These are phyloP conservation scores for Botryobasidium botryosum DNA, from an alignment of 768 basidiomycete genomes.

Conservation along the genomic window DNA sequence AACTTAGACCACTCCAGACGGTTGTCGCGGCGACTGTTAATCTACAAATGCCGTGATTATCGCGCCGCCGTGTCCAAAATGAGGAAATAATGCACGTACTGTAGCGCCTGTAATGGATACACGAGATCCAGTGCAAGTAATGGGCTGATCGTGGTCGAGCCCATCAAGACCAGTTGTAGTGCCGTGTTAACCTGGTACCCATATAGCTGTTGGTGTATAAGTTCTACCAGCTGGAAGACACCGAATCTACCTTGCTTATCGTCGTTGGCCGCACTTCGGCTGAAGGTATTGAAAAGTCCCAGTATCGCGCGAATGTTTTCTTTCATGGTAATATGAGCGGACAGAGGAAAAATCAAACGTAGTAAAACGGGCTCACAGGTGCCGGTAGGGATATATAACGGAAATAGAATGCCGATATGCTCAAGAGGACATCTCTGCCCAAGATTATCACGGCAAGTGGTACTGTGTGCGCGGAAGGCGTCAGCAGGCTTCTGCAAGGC, in stretches of 20 bases:
- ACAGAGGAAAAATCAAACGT: background rate
- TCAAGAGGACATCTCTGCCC: slow-evolving; percentile 74
- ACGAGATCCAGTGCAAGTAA: slow-evolving; percentile 45
- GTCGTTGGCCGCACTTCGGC: slow-evolving; percentile 84
- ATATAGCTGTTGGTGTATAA: no score
- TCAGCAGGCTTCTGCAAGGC: background rate
- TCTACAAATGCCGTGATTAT: slow-evolving; percentile 25
- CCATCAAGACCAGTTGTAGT: slow-evolving; percentile 84
- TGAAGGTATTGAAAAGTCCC: slow-evolving; percentile 90
- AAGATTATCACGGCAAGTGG: slow-evolving; percentile 75
- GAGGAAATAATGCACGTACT: slow-evolving; percentile 35
- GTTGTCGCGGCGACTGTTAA: slow-evolving; percentile 82
- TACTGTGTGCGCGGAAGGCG: slow-evolving; percentile 28
- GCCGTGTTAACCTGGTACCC: slow-evolving; percentile 73
- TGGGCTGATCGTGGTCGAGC: slow-evolving; percentile 68
- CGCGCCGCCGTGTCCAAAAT: background rate
- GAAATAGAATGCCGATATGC: slow-evolving; percentile 81
- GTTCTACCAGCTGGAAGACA: no score
- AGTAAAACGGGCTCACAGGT: slow-evolving; percentile 40
- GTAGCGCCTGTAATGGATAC: slow-evolving; percentile 42
- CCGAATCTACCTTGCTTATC: slow-evolving; percentile 69
- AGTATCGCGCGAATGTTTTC: slow-evolving; percentile 88
- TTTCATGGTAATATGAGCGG: no score
- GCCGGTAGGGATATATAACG: slow-evolving; percentile 77
- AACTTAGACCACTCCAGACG: slow-evolving; percentile 78